Conservation (phyloP, 2,329 filamentous ascomycete species). For the Fusarium torreyae region DNA sequence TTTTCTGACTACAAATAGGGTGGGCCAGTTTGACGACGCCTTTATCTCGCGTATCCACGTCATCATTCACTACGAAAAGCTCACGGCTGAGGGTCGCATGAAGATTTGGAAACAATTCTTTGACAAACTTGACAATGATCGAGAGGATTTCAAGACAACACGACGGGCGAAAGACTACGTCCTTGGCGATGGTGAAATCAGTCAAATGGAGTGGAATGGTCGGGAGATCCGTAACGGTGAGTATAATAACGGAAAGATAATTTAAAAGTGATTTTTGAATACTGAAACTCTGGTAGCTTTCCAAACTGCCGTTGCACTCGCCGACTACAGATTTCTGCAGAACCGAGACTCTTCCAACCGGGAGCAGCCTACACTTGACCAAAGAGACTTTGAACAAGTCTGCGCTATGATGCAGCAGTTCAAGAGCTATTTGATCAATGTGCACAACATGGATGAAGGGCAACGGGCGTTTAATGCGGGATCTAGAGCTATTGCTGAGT, state of each 20-base stretch:
- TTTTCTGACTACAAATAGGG: slow-evolving; percentile 51
- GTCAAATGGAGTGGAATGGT: not conserved
- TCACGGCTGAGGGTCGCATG: slow-evolving; percentile 47
- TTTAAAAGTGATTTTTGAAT: no score
- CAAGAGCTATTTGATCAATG: no score
- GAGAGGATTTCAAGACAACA: slow-evolving; percentile 13
- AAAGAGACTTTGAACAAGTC: no score
- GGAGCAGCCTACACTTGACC: no score
- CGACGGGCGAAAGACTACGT: slow-evolving; percentile 12
- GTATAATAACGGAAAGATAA: not conserved
- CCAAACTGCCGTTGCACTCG: slow-evolving; percentile 21
- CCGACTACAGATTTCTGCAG: slow-evolving; percentile 12
- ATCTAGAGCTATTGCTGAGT: no score
- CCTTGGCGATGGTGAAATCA: not conserved
- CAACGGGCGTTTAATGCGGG: no score
- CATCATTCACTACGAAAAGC: slow-evolving; percentile 48
- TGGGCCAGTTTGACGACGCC: slow-evolving; percentile 51
- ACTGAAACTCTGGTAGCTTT: not conserved
- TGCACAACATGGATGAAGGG: no score
- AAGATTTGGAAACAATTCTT: slow-evolving; percentile 47
- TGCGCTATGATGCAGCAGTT: no score
- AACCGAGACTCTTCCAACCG: not conserved
- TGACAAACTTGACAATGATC: slow-evolving; percentile 16
- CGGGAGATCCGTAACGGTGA: not conserved
- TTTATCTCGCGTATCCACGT: slow-evolving; percentile 53